phyloP scores from a whole-genome alignment of 169 alveolate species.

The Plasmodium falciparum region DNA sequence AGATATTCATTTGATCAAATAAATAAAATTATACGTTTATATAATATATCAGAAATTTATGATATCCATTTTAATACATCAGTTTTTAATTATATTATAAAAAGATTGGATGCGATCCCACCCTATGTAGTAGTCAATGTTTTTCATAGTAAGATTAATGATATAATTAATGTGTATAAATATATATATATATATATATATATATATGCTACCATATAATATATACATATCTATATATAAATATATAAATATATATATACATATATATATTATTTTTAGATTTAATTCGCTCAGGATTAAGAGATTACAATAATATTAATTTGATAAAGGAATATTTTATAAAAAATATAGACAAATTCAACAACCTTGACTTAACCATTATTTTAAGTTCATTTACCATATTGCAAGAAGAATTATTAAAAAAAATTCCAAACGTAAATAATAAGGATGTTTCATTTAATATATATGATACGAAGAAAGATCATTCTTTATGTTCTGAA shows the following conservation, averaged over 20 bases:
- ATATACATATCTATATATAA: too few species aligned
- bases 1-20: conserved; percentile 76
- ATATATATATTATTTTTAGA: conserved; percentile 15
- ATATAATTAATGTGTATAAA: too few species aligned
- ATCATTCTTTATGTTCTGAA: background rate
- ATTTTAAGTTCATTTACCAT: conserved; percentile 58
- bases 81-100: conserved; percentile 59
- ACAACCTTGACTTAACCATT: conserved; percentile 71
- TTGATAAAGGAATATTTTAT: conserved; percentile 47
- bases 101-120: conserved; percentile 63
- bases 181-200: too few species aligned
- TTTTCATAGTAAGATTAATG: conserved; percentile 62
- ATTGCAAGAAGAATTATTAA: conserved; percentile 52
- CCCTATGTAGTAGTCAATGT: conserved; percentile 31
- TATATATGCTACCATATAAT: too few species aligned
- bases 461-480: background rate
- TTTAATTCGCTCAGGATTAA: conserved; percentile 50
- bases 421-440: conserved; percentile 1
- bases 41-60: conserved; percentile 42
- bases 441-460: conserved; percentile 12
- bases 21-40: conserved; percentile 48
- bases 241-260: too few species aligned
- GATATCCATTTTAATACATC: conserved; percentile 64
- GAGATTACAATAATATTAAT: conserved; percentile 38
- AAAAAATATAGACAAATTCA: conserved; percentile 45